Evolutionary conservation across 2,329 filamentous ascomycete genomes (phyloP), one percentile per base, ranked within the genome.

Genomic region (Colletotrichum paranaense): DNA sequence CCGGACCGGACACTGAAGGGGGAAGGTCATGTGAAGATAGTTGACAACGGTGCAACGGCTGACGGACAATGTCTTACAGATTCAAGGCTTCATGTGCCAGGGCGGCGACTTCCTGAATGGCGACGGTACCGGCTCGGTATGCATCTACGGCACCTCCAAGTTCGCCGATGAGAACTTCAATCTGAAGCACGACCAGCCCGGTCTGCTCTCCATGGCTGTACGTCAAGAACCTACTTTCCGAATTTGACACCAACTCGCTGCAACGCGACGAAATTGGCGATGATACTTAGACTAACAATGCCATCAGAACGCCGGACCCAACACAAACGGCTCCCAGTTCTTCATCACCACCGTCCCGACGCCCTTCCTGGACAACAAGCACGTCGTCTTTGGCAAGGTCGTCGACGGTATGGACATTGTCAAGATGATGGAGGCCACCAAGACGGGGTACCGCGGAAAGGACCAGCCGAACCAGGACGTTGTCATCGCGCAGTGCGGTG

Each of bases 81-180:
- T 98, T 82, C 94, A 94, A 84, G 93, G 94, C 79, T 98, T 98
- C 86, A 98, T 98, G 96, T 94, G 97, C 79, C 97, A 99, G 83
- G 96, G 96, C 58, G 97, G 97, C 67, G 97, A 99, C 83, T 98
- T 98, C 82, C 86, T 98, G 75, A 95, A 98, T 79, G 94, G 95
- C 65, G 94, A 98, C 82, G 97, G 97, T 64, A 97, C 94, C 1
- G 97, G 97, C 9, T 95, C 92, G 59, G 93, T 92, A 12, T 94
- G 90, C 77, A 98, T 98, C 82, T 98, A 97, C 86, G 95, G 95
- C 70, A 92, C 91, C 63, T 92, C 93, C 78, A 89, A 91, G 58
- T 98, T 98, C 80, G 90, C 92, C 5, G 97, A 99, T 80, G 97
- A 99, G 86, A 97, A 97, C 81, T 98, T 98, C 80, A 86, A 81